Evolutionary conservation across 2,329 filamentous ascomycete genomes (phyloP), one percentile per base, ranked within the genome.

Genomic region (Colletotrichum sp.): DNA sequence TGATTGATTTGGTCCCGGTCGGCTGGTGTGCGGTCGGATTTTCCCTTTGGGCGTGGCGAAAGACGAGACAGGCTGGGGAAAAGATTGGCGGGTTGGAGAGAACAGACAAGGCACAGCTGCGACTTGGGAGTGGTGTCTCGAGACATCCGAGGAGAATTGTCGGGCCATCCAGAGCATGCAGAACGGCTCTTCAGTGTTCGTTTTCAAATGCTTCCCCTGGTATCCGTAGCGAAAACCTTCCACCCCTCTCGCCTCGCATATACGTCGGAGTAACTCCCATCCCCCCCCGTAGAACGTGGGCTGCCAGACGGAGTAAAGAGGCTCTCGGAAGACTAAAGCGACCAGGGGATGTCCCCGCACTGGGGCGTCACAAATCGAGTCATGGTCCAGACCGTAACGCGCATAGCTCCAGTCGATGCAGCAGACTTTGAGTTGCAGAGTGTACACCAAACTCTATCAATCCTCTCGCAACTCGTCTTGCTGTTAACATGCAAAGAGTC

Each of bases 101-200:
- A 36, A 28, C 15, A 18, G 44, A 62, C 28, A 52, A 52, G 44
- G 44, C 44, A 52, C 44, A 52, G 44, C 44, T 52, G 44, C 44
- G 44, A n/a, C 39, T 44, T n/a, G 39, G 6, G 59, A 12, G 28
- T 36, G 59, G 26, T 32, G 30, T 32, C 28, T 36, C 21, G 64
- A 32, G 55, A 49, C 32, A 52, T 77, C 76, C 72, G 72, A 77
- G 72, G 76, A 77, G 64, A 76, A 72, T 69, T 63, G 36, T 72
- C 76, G 76, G 76, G 60, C n/a, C 44, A 52, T 21, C 5, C 44
- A 52, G 44, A 49, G 16, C 36, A 44, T 36, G 34, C 18, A 49
- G 18, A 49, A 49, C 7, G 18, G 18, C 39, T 49, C 39, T 44
- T n/a, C 39, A 49, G 39, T n/a, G 39, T n/a, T n/a, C 39, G n/a